Base-by-base conservation (phyloP, 1,284 basidiomycete genomes). In the Peniophora sp. region DNA sequence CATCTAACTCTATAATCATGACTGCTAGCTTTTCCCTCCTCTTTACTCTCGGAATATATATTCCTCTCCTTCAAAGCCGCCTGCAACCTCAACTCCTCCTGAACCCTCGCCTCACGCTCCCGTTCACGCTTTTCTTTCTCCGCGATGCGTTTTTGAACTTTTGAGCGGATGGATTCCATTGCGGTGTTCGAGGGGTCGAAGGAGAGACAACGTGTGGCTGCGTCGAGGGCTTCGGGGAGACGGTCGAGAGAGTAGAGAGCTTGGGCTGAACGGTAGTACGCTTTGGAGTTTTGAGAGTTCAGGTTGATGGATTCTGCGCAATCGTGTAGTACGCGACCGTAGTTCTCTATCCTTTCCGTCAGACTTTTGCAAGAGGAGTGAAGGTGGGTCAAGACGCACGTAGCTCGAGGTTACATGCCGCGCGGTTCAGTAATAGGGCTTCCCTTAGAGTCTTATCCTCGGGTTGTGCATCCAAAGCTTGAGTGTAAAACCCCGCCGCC, bases 391-490 rank as follows among this genome's bases (percentile, higher is more conserved):
- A 19, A 44, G 16, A 65, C 81, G 65, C 59, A 91, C 92, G 72
- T 27, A 97, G 77, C 62, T 93, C 91, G 8, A 98, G 73, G 63
- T 98, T 94, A 56, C 89, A 94, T 2, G 93, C 95, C 1, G 96
- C 93, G 38, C 94, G 79, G 68, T 99, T 99, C 62, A 88, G 86
- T 48, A 90, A 70, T 19, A 99, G 72, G 1, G 82, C 83, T 56
- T 91, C 85, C 35, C 77, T 68, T 8, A 96, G 64, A 2, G 63
- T 58, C 10, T 61, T 55, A 60, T 92, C 84, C 5, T 78, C 75
- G 2, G 93, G 89, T 48, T 86, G 79, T 1, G 89, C 89, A 47
- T 96, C 88, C 25, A 99, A 63, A 0, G 88, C 96, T 63, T 96
- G 89, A 0, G 86, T 85, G 66, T 98, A 99, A 64, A 98, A 97